phyloP scores from a whole-genome alignment of 2,329 filamentous ascomycete species.

The Cladorrhinum sp. region DNA sequence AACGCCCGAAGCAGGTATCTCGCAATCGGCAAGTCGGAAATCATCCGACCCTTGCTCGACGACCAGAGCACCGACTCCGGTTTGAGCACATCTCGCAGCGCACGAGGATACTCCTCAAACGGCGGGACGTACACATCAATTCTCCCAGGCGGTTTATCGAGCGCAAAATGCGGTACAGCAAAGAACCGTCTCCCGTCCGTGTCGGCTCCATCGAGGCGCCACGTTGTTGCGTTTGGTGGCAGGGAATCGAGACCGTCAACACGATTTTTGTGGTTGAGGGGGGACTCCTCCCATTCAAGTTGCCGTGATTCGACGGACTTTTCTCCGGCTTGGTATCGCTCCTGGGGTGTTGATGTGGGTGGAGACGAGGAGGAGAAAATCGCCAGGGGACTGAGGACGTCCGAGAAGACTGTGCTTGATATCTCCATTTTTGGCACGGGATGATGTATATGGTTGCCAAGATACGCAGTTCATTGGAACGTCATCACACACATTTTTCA shows the following conservation, averaged over 20 bases:
- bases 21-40: slow-evolving; percentile 4
- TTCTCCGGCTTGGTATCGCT: background rate
- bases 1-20: slow-evolving; percentile 18
- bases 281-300: slow-evolving; percentile 11
- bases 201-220: slow-evolving; percentile 22
- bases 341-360: background rate
- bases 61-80: slow-evolving; percentile 15
- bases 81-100: slow-evolving; percentile 6
- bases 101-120: slow-evolving; percentile 13
- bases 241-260: slow-evolving; percentile 12
- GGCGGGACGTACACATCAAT: slow-evolving; percentile 25
- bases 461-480: too few relatives aligned
- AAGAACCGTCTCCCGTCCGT: slow-evolving; percentile 20
- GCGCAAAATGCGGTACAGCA: slow-evolving; percentile 19
- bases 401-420: slow-evolving; percentile 19
- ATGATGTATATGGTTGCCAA: too few relatives aligned
- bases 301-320: background rate
- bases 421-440: slow-evolving; percentile 23
- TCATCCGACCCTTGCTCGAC: background rate
- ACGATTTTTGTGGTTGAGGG: slow-evolving; percentile 14
- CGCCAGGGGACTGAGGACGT: slow-evolving; percentile 25
- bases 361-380: slow-evolving; percentile 13
- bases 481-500: too few relatives aligned
- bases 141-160: slow-evolving; percentile 19
- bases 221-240: background rate